Evolutionary conservation across 441 rosid genomes (phyloP), one percentile per base, ranked within the genome.

Genomic region (Metrosideros polymorpha): DNA sequence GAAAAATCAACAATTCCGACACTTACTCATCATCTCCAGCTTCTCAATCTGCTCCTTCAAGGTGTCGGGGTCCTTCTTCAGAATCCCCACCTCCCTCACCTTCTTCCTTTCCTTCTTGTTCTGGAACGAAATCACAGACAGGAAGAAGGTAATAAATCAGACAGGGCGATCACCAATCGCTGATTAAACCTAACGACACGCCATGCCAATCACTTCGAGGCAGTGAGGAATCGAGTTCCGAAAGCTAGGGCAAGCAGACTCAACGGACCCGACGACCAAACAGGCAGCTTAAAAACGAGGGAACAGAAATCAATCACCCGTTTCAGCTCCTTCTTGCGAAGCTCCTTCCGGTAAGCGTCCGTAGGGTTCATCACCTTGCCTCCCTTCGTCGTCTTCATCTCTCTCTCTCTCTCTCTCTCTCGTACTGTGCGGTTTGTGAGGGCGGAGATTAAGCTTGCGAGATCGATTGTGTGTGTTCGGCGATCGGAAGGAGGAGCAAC

Each of bases 311-410:
- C 19, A 22, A 52, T 52, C 91, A 96, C 99, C 93, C 99, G 94
- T 90, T 96, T 97, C 71, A 97, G 91, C 89, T 97, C 99, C 89
- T 93, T 95, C 92, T 96, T 97, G 43, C 98, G 99, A 56, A 93
- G 93, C 94, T 97, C 95, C 91, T 97, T 97, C 54, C 99, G 98
- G 85, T 95, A 97, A 61, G 99, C 99, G 84, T 97, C 99, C 63
- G 99, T 97, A 87, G 99, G 99, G 93, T 97, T 97, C 99, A 97
- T 95, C 86, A 95, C 97, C 89, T 97, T 96, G 87, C 99, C 99
- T 90, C 99, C 99, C 88, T 96, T 97, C 30, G 99, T 96, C 86
- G 99, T 98, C 98, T 97, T 97, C 99, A 97, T 96, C 90, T 87
- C 90, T 50, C 3, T 8, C 55, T 43, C 22, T 12, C 55, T 39